Conservation (phyloP, 2,329 filamentous ascomycete genomes). For the Corynespora cassiicola region DNA sequence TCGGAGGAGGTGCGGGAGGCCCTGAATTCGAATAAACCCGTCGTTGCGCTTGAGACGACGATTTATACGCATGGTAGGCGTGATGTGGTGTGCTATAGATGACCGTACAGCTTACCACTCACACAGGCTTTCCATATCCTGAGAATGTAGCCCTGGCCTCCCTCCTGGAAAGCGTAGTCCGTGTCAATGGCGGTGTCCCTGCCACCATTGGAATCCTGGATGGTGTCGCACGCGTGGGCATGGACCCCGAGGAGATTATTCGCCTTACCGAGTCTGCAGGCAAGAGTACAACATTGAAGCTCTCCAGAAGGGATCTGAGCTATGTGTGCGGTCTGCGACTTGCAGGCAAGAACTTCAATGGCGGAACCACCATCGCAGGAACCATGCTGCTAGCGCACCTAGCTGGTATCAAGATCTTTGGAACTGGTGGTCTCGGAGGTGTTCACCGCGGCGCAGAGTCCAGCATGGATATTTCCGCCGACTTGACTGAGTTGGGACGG, state of each 20-base stretch:
- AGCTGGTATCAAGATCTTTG: constrained; percentile 91
- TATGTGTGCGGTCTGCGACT: constrained; percentile 78
- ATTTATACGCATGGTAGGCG: constrained; percentile 89
- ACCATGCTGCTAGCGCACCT: constrained; percentile 89
- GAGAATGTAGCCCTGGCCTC: constrained; percentile 78
- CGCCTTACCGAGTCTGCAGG: constrained; percentile 71
- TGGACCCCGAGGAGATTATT: constrained; percentile 74
- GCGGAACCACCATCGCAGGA: constrained; percentile 90
- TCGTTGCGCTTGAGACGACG: constrained; percentile 92
- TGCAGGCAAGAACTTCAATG: constrained; percentile 73
- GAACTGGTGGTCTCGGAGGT: constrained; percentile 91
- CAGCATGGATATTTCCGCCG: constrained; percentile 92
- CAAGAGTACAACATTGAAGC: constrained; percentile 74
- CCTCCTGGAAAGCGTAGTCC: constrained; percentile 80
- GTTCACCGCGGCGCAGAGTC: constrained; percentile 88
- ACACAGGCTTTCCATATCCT: constrained; percentile 70
- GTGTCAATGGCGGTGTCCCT: constrained; percentile 77
- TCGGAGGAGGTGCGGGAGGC: constrained; percentile 86
- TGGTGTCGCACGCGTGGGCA: constrained; percentile 81
- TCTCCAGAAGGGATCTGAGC: constrained; percentile 85
- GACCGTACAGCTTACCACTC: constrained; percentile 11
- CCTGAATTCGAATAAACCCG: constrained; percentile 74
- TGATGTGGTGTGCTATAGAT: neutral
- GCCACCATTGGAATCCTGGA: constrained; percentile 90
- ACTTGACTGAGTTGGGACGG: constrained; percentile 90